Base-by-base conservation (phyloP, 257 asterid genomes). In the Petrea volubilis region DNA sequence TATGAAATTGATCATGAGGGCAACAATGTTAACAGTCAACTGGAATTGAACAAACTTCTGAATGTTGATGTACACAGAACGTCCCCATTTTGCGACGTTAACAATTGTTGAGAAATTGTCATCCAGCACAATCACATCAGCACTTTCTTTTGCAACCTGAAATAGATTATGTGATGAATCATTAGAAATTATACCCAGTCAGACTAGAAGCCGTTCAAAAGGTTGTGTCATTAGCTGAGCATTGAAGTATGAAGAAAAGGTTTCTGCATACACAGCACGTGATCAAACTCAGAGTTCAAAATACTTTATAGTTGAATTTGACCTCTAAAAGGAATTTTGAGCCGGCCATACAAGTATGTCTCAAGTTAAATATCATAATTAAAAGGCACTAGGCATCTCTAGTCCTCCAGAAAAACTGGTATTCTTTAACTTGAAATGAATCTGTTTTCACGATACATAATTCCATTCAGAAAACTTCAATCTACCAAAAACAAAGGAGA, bases 131-230 rank as follows among this genome's bases (percentile, higher is more conserved):
- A 95, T 88, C 74, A 95, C 96, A 76, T 92, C 98, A 5, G 98
- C 98, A 61, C 96, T 92, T 90, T 88, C 99, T 80, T 95, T 95
- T 2, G 99, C 99, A 70, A 95, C 99, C 99, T 95, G 88, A 65
- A 38, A 24, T 3, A 5, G 60, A 72, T 67, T 44, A 70, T 64
- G 43, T 23, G 40, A 67, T 61, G 71, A 41, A 34, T 0, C 64
- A 50, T 68, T 23, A 20, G 51, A 59, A 27, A 57, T 38, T 17
- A 25, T 17, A 13, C 15, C 36, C 27, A 52, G 27, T 10, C 34
- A 34, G 46, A 13, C 13, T 49, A 46, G 9, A 25, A 4, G 49
- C 12, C 46, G 7, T 13, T 40, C 12, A 33, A 34, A 44, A 44
- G 47, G 36, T 33, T n/a, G n/a, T 51, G 12, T 29, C 53, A 46